Conservation (phyloP, 73 alveolate species). For the Strombidium stylifer region DNA sequence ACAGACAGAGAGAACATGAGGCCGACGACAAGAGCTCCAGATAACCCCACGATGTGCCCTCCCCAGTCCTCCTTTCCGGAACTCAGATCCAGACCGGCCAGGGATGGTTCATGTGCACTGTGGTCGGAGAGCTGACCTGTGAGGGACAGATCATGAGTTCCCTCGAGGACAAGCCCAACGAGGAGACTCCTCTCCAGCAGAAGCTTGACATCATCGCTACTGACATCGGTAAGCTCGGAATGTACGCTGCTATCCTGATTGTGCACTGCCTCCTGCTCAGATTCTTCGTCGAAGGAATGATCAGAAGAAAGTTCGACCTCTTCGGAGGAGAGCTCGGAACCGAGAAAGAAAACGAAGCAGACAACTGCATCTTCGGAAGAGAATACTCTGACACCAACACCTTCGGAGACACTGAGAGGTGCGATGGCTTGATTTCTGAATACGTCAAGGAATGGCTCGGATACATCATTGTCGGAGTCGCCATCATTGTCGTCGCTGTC, state of each 20-base stretch:
- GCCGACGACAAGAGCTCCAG: slow-evolving; percentile 23
- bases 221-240: slow-evolving; percentile 89
- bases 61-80: slow-evolving; percentile 58
- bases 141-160: slow-evolving; percentile 52
- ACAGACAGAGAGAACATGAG: slow-evolving; percentile 42
- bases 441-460: slow-evolving; percentile 51
- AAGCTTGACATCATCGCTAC: slow-evolving; percentile 93
- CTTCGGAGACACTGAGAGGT: too few species aligned
- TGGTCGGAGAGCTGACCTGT: slow-evolving; percentile 71
- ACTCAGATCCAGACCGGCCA: slow-evolving; percentile 69
- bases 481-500: slow-evolving; percentile 77
- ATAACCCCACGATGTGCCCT: slow-evolving; percentile 41
- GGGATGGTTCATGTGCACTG: slow-evolving; percentile 69
- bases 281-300: slow-evolving; percentile 42
- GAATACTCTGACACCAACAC: too few species aligned
- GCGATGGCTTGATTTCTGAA: too few species aligned
- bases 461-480: slow-evolving; percentile 62
- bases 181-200: slow-evolving; percentile 90
- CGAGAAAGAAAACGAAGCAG: background rate
- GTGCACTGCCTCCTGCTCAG: slow-evolving; percentile 68
- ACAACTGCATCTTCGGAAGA: slow-evolving; percentile 9
- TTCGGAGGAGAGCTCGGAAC: slow-evolving; percentile 10
- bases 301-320: background rate
- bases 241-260: slow-evolving; percentile 83
- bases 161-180: slow-evolving; percentile 30